Conservation (phyloP, 169 alveolate species). For the Plasmodium relictum region DNA sequence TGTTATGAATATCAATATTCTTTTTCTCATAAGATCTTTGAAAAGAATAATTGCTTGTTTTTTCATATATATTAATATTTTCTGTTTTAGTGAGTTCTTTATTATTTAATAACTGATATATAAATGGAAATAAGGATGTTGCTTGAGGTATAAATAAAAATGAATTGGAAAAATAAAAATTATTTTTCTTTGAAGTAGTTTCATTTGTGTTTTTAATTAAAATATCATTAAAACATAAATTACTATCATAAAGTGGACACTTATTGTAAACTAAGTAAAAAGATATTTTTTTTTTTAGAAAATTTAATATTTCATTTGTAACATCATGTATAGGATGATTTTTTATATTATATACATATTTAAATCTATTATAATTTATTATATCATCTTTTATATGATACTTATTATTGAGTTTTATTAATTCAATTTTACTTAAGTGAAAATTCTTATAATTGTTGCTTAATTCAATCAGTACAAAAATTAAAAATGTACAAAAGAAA, state of each 20-base stretch:
- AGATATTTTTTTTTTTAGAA: conserved; percentile 33
- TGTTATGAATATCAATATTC: neutral
- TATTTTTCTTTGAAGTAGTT: conserved; percentile 48
- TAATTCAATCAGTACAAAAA: neutral
- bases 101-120: conserved; percentile 7
- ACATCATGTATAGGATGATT: conserved; percentile 65
- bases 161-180: conserved; percentile 50
- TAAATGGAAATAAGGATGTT: conserved; percentile 63
- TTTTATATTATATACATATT: conserved; percentile 72
- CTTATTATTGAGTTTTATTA: conserved; percentile 54
- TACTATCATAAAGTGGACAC: conserved; percentile 63
- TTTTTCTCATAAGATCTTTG: neutral
- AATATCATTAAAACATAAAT: conserved; percentile 60
- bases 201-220: conserved; percentile 66
- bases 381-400: conserved; percentile 63
- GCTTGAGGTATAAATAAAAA: conserved; percentile 72
- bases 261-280: conserved; percentile 45
- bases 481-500: neutral
- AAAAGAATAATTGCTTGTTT: neutral
- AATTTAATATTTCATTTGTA: conserved; percentile 26
- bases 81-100: neutral
- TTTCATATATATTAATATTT: neutral
- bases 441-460: neutral
- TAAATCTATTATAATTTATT: conserved; percentile 66
- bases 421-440: conserved; percentile 16